Base-by-base conservation (phyloP, 139 green algal genomes). In the Zygnema cylindricum region DNA sequence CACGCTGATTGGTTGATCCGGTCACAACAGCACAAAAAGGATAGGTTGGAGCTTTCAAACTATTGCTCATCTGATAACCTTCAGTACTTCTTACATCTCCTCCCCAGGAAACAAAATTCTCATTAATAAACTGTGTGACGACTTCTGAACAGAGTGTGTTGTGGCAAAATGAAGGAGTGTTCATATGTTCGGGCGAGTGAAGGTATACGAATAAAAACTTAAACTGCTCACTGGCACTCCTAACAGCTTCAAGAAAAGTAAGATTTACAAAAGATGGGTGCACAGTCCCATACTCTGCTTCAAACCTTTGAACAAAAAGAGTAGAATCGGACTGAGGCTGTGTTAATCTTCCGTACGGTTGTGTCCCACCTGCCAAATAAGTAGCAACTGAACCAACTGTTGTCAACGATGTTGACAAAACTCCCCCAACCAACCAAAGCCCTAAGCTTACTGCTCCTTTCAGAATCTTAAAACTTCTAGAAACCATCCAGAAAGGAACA, bases 171-270 rank as follows among this genome's bases (percentile, higher is more conserved):
- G 33, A 0, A 32, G 82, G 83, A 30, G 82, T 92, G 63, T 41
- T 55, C 40, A 38, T 71, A 77, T 92, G 88, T 35, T 93, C 88
- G n/a, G 43, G 40, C 88, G 88, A 78, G 88, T 92, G 88, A 87
- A 92, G 88, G 89, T 92, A 92, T 69, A 92, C 88, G 36, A 93
- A 41, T 25, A 92, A 79, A 69, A 92, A 92, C 30, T 84, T 84
- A 77, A 90, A 89, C 55, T 90, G 42, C 54, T 82, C 76, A 25
- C 39, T 23, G 32, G 88, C 88, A 23, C 38, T 43, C 88, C 43
- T 40, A 55, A 92, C 30, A n/a, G 88, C 88, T 16, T 92, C 81
- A 63, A 35, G 36, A 78, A 92, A 92, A 21, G 30, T 85, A 23
- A 30, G 32, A 32, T 81, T 38, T 35, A 88, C 35, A 36, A 92